Base-by-base conservation (phyloP, 495 filamentous ascomycete species). In the Geopyxis carbonaria region DNA sequence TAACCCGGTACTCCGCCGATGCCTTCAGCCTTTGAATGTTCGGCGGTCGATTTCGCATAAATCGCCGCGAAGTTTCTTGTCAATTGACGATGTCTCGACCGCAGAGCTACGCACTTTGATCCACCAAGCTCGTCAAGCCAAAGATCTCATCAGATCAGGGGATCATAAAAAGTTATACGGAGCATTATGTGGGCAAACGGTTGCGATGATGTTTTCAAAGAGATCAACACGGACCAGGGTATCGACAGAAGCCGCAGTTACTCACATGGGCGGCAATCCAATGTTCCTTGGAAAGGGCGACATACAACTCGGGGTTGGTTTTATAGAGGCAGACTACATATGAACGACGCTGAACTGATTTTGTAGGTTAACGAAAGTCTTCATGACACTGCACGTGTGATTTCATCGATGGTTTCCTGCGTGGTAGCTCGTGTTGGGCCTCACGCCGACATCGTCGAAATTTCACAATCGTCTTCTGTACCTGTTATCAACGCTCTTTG, bases 131-230 rank as follows among this genome's bases (percentile, higher is more conserved):
- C 60, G 70, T 22, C 55, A 66, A 21, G 70, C 82, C 63, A 94
- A 94, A 55, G 61, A 66, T 32, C 64, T 72, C 45, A 71, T 89
- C 63, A 93, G 91, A 60, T 70, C 73, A 22, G 75, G 76, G 11
- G 32, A 43, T 30, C 27, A 20, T 18, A 18, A 39, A n/a, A 59
- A 66, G 23, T 76, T 78, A 2, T 59, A 64, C 32, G 63, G 65
- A 13, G 50, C 67, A 1, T 54, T 86, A 43, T 63, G 68, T 15
- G 81, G 82, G 16, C 72, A 84, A 59, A 91, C 86, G 2, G 70
- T 94, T 9, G 86, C 89, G 43, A 80, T 97, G 75, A 78, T 85
- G 65, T 95, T 97, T 67, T 85, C 67, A 64, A 97, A 97, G 64
- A 74, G 86, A 20, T 85, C 78, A 46, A 97, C 89, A 10, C 69